These are phyloP conservation scores for Davidsoniella eucalypti DNA, from an alignment of 2,329 filamentous ascomycete species.

Conservation along the genomic window DNA sequence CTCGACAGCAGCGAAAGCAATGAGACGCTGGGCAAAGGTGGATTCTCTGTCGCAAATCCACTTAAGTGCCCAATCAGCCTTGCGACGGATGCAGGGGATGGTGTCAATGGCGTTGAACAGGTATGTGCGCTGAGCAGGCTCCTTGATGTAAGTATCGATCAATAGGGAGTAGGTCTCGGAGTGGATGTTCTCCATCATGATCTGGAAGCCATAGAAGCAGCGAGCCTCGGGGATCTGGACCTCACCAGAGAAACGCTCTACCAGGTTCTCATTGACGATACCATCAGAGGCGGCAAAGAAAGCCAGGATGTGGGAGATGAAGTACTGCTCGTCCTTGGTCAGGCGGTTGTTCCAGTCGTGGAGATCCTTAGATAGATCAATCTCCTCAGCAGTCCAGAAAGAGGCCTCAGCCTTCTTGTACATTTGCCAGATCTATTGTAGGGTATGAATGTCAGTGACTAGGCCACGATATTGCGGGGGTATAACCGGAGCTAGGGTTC, in stretches of 20 bases:
- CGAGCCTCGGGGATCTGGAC: constrained; percentile 95
- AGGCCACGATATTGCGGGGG: neutral
- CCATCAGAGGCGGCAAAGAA: constrained; percentile 98
- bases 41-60: constrained; percentile 94
- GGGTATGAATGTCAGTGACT: neutral
- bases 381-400: constrained; percentile 99
- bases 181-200: constrained; percentile 99
- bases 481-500: neutral
- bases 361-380: constrained; percentile 95
- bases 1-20: constrained; percentile 94
- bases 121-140: constrained; percentile 81
- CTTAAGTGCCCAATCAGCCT: constrained; percentile 90
- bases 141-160: constrained; percentile 99
- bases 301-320: constrained; percentile 93
- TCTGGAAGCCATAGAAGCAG: constrained; percentile 99
- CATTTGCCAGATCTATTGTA: constrained; percentile 89
- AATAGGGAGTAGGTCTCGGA: constrained; percentile 98
- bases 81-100: constrained; percentile 95
- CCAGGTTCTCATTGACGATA: constrained; percentile 98
- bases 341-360: constrained; percentile 98
- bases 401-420: constrained; percentile 99
- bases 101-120: constrained; percentile 98
- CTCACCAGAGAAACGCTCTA: constrained; percentile 93
- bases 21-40: constrained; percentile 85
- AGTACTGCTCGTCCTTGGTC: constrained; percentile 94